Percentiles rank a stretch among this genome's conserved stretches.
These are phyloP conservation scores for Asterochloris sp. DNA, from an alignment of 139 green algal species.

Conservation along the genomic window DNA sequence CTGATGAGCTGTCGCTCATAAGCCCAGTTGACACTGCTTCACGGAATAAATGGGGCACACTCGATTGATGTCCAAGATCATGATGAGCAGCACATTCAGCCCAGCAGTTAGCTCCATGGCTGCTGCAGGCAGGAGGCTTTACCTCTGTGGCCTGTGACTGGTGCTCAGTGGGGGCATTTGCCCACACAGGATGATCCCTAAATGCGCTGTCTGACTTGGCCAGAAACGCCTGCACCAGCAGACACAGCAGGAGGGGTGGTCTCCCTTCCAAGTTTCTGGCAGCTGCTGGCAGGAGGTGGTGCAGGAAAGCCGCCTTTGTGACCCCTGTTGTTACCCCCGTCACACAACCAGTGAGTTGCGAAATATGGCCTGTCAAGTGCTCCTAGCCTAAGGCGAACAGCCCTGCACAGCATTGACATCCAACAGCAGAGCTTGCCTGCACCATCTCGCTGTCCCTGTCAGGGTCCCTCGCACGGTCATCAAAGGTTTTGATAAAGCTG, in stretches of 20 bases:
- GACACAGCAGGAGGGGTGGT: background rate
- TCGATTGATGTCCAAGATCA: too few species aligned
- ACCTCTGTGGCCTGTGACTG: slow-evolving; percentile 76
- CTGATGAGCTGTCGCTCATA: too few species aligned
- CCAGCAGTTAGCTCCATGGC: too few species aligned
- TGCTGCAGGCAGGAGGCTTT: background rate
- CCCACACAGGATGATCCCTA: slow-evolving; percentile 79
- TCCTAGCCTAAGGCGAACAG: background rate
- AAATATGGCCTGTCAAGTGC: too few species aligned
- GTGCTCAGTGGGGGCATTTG: slow-evolving; percentile 46
- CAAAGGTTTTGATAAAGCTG: slow-evolving; percentile 50
- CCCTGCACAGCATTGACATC: background rate
- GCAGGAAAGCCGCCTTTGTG: too few species aligned
- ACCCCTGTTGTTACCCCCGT: too few species aligned
- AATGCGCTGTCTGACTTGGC: slow-evolving; percentile 71
- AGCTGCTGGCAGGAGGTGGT: too few species aligned
- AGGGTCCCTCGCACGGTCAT: slow-evolving; percentile 27
- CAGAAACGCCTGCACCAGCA: slow-evolving; percentile 74
- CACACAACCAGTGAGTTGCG: too few species aligned
- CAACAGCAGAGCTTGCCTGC: slow-evolving; percentile 17
- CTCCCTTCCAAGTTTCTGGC: too few species aligned
- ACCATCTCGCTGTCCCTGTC: slow-evolving; percentile 33
- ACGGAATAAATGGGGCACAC: too few species aligned
- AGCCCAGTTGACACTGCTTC: too few species aligned
- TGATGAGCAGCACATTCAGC: too few species aligned